These are phyloP conservation scores for Ogataea ganodermae DNA, from an alignment of 805 yeast genomes.

Conservation along the genomic window DNA sequence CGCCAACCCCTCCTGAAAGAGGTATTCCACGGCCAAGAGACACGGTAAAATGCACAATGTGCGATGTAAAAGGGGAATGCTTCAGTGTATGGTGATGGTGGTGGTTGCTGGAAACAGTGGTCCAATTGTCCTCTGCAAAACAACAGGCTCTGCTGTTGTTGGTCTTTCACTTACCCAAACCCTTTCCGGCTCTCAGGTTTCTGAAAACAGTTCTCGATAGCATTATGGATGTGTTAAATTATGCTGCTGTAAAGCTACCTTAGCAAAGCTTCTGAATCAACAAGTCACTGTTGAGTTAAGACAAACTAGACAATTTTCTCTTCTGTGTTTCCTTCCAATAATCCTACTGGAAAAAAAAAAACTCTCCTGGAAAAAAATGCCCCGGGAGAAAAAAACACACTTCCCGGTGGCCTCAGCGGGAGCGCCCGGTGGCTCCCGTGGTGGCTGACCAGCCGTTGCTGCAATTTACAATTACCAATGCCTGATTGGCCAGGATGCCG, in stretches of 20 bases:
- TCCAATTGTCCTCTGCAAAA: neutral
- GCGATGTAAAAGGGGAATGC: no score
- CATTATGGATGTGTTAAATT: conserved; percentile 21
- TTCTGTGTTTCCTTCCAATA: conserved; percentile 8
- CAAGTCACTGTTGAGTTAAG: neutral
- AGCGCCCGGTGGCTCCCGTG: neutral
- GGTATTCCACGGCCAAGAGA: no score
- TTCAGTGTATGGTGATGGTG: no score
- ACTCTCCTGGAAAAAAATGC: conserved; percentile 2
- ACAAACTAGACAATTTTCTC: conserved; percentile 4
- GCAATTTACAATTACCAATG: conserved; percentile 11
- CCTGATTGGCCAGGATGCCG: conserved; percentile 5
- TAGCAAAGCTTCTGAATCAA: neutral
- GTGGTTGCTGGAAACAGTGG: neutral
- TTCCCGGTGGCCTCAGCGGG: neutral
- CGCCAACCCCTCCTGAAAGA: no score
- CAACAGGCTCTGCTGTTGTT: neutral
- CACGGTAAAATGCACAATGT: no score
- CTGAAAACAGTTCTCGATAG: conserved; percentile 35
- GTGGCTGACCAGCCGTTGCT: conserved; percentile 6
- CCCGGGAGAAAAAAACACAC: neutral
- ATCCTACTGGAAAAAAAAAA: conserved; percentile 7
- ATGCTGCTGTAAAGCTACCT: conserved; percentile 6
- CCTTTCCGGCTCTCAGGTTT: conserved; percentile 31
- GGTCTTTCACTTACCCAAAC: conserved; percentile 28